Conservation (phyloP, 176 grass and related monocot genomes). For the Otatea glauca region DNA sequence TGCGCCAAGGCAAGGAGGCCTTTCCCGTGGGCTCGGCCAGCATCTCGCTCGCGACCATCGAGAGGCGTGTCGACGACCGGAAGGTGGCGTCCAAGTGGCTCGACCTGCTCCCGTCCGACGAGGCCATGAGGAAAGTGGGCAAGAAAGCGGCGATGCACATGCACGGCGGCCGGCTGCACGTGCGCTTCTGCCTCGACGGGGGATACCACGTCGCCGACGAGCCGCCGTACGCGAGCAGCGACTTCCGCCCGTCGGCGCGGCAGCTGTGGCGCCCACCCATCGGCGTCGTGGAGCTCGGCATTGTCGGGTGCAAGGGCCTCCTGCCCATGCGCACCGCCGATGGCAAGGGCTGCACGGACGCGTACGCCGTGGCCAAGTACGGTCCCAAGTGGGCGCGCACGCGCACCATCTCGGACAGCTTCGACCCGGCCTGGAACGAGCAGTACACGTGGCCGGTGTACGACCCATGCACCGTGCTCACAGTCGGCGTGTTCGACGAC, state of each 20-base stretch:
- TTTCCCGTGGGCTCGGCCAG: conserved; percentile 65
- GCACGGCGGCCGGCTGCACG: conserved; percentile 68
- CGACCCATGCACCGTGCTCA: conserved; percentile 90
- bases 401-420: conserved; percentile 81
- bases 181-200: conserved; percentile 85
- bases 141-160: conserved; percentile 41
- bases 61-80: conserved; percentile 83
- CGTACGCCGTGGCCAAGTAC: conserved; percentile 87
- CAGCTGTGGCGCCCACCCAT: conserved; percentile 77
- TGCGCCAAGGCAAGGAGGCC: conserved; percentile 68
- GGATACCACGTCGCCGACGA: conserved; percentile 93
- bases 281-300: conserved; percentile 77
- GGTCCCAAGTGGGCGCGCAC: conserved; percentile 94
- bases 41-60: conserved; percentile 62
- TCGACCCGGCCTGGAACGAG: conserved; percentile 92
- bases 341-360: conserved; percentile 82
- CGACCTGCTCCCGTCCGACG: conserved; percentile 65
- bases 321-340: conserved; percentile 77
- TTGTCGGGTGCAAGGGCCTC: conserved; percentile 75
- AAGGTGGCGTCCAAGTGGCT: conserved; percentile 88
- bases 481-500: conserved; percentile 86
- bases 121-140: conserved; percentile 42
- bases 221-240: conserved; percentile 60
- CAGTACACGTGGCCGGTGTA: conserved; percentile 97
- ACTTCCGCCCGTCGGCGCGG: conserved; percentile 83